Evolutionary conservation across 306 rosid genomes (phyloP).

Genomic region (Pterocarpus santalinus): DNA sequence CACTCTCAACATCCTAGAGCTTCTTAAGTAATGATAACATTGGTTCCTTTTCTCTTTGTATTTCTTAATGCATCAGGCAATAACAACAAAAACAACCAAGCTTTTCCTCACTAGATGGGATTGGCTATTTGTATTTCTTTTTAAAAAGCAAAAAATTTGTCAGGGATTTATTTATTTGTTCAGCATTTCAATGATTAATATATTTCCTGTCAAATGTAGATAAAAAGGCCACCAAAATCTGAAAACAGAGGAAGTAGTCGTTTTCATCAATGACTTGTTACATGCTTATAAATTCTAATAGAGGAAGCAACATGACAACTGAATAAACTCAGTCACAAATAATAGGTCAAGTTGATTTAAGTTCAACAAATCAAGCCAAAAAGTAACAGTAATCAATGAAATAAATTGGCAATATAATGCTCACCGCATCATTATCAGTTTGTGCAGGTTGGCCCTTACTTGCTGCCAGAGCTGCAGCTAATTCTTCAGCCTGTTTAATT

Average conservation of each 20-base stretch:
- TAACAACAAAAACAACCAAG: not conserved
- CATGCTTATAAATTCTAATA: not conserved
- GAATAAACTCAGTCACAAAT: conserved; percentile 19
- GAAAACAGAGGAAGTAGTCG: not conserved
- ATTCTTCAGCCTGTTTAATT: conserved; percentile 84
- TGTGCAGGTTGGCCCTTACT: conserved; percentile 73
- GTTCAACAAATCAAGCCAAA: conserved; percentile 20
- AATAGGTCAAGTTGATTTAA: conserved; percentile 4
- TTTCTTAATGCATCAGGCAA: not conserved
- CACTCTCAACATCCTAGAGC: not conserved
- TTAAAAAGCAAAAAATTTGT: too few species aligned
- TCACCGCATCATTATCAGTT: conserved; percentile 74
- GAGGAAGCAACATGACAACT: not conserved
- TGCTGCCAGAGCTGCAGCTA: conserved; percentile 90
- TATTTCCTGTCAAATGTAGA: not conserved
- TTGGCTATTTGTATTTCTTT: not conserved
- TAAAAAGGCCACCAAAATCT: not conserved
- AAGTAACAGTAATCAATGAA: conserved; percentile 3
- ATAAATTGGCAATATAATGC: conserved; percentile 32
- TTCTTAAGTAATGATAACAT: conserved; percentile 19
- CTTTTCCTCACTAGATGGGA: not conserved
- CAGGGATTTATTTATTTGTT: conserved; percentile 4
- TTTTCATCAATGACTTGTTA: not conserved
- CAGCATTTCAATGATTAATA: not conserved
- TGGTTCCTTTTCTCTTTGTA: not conserved